Percentiles rank a stretch among this genome's conserved stretches.
These are phyloP conservation scores for Hanseniaspora uvarum DNA, from an alignment of 1,139 yeast genomes.

Conservation along the genomic window DNA sequence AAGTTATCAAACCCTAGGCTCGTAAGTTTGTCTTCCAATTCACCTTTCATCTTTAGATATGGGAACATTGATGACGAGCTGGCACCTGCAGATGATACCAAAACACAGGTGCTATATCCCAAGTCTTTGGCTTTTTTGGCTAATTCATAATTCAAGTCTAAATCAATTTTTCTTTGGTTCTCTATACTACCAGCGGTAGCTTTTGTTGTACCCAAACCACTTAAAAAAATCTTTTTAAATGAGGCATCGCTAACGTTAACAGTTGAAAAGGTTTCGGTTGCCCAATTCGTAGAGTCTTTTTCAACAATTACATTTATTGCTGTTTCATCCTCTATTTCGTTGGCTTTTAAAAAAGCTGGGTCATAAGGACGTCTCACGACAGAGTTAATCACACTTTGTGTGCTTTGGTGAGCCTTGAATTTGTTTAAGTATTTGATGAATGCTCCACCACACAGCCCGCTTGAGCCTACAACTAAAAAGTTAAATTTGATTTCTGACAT, in stretches of 20 bases:
- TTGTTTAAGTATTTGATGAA: constrained; percentile 36
- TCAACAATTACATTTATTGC: constrained; percentile 31
- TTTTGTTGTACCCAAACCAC: constrained; percentile 68
- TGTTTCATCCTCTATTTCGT: constrained; percentile 16
- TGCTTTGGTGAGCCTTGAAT: background rate
- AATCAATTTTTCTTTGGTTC: constrained; percentile 56
- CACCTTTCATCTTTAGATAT: constrained; percentile 54
- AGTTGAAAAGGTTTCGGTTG: constrained; percentile 21
- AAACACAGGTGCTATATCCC: constrained; percentile 53
- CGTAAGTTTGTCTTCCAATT: constrained; percentile 49
- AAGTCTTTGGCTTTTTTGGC: constrained; percentile 62
- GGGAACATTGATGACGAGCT: constrained; percentile 42
- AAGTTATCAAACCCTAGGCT: constrained; percentile 55
- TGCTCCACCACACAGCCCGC: constrained; percentile 50
- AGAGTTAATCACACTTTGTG: constrained; percentile 26
- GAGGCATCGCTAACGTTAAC: constrained; percentile 22
- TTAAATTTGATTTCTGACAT: constrained; percentile 21
- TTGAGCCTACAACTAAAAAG: constrained; percentile 43
- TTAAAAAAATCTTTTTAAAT: constrained; percentile 35
- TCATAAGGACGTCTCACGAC: constrained; percentile 37
- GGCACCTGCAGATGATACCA: constrained; percentile 57
- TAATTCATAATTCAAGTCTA: constrained; percentile 52
- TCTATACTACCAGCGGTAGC: constrained; percentile 60
- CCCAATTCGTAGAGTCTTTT: constrained; percentile 39
- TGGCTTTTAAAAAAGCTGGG: constrained; percentile 20